Base-by-base conservation (phyloP, 2,329 filamentous ascomycete genomes). In the Hymenoscyphus fraxineus region DNA sequence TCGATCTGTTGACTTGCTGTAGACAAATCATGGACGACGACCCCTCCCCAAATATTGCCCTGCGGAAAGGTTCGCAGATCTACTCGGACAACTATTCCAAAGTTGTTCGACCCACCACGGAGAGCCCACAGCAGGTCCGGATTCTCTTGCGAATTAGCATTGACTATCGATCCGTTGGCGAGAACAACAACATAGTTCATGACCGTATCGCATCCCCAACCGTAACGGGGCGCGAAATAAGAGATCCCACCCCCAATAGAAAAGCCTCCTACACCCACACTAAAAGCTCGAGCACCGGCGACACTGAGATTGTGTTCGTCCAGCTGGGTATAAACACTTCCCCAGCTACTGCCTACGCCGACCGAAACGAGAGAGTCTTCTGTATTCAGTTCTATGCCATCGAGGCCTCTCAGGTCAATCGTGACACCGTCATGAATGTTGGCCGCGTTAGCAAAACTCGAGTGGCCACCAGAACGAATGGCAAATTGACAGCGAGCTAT, bases 31-130 rank as follows among this genome's bases (percentile, higher is more conserved):
- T 27, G 15, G 9, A 65, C 31, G 12, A 64, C 40, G 13, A 51
- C 22, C 3, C 66, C 66, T 9, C 47, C 65, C 54, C 57, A 67
- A 57, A 68, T 60, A 6, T 62, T 32, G 63, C 64, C 61, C 65
- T 64, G 59, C 51, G 61, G 47, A 63, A 76, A 0, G 78, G 78
- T 66, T 78, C 3, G 73, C 12, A 84, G 72, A 16, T 79, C 72
- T 68, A 81, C 82, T 10, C 75, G 75, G 12, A 80, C 80, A n/a
- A 83, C 78, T 63, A 83, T 77, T 56, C 83, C 84, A 66, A 81
- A 85, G 70, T 84, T 85, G 73, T 80, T 84, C 22, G 81, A 80
- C n/a, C 85, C 84, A 9, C 84, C 85, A 61, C 81, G 81, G 5
- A 87, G 77, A 0, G 81, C 83, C 68, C 76, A 77, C 73, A 78